Evolutionary conservation across 768 basidiomycete genomes (phyloP).

Genomic region (Leccinum subgranulosum): DNA sequence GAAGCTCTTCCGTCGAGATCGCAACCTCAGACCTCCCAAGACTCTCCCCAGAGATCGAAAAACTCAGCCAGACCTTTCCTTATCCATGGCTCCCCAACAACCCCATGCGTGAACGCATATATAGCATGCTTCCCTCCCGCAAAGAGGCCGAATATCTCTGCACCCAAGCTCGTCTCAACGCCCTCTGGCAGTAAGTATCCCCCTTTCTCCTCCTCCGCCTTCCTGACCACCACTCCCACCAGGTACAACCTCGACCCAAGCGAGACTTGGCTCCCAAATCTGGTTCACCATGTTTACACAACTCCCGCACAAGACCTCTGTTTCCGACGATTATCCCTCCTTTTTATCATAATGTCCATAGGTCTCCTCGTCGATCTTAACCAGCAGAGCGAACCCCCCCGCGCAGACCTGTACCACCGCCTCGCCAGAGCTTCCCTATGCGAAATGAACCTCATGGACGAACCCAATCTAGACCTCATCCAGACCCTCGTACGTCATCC

Average conservation of each 20-base stretch:
- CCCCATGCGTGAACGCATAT: conserved; percentile 59
- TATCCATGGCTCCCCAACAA: conserved; percentile 67
- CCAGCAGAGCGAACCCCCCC: conserved; percentile 49
- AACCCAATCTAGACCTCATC: conserved; percentile 70
- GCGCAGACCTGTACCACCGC: conserved; percentile 65
- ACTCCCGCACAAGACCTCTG: conserved; percentile 57
- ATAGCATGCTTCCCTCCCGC: conserved; percentile 58
- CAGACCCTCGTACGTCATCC: conserved; percentile 53
- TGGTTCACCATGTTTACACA: conserved; percentile 65
- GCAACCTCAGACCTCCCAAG: conserved; percentile 10
- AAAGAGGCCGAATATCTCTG: conserved; percentile 59
- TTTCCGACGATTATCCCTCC: conserved; percentile 62
- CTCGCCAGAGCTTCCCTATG: conserved; percentile 65
- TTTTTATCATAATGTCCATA: conserved; percentile 71
- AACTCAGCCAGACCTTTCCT: conserved; percentile 65
- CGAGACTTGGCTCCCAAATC: conserved; percentile 66
- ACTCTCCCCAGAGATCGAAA: conserved; percentile 34
- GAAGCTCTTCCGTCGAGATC: conserved; percentile 25
- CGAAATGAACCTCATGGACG: conserved; percentile 72
- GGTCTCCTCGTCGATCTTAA: conserved; percentile 66
- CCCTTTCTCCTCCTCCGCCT: background rate
- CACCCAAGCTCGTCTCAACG: conserved; percentile 61
- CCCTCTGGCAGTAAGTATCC: conserved; percentile 67
- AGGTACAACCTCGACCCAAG: conserved; percentile 71
- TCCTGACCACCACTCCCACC: conserved; percentile 7